A percentile compares a stretch with the other conserved stretches of the same genome.
These are phyloP conservation scores for Ogataea saltuana DNA, from an alignment of 805 yeast species.

Conservation along the genomic window DNA sequence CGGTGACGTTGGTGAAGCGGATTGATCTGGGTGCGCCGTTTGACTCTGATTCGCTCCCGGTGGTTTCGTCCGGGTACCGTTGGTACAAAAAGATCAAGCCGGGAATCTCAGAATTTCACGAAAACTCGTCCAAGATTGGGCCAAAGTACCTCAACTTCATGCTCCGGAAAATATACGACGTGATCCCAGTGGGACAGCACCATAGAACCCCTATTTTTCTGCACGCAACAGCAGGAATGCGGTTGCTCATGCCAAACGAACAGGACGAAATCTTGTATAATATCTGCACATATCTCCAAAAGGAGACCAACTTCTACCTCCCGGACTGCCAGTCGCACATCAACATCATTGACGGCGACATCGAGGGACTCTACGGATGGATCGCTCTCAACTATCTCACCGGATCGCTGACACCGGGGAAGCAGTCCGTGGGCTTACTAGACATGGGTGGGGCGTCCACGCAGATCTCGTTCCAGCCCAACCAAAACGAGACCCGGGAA, in stretches of 20 bases:
- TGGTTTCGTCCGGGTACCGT: slow-evolving; percentile 34
- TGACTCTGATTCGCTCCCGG: slow-evolving; percentile 15
- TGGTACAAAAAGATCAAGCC: slow-evolving; percentile 59
- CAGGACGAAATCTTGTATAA: slow-evolving; percentile 43
- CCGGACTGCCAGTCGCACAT: slow-evolving; percentile 65
- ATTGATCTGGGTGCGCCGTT: slow-evolving; percentile 7
- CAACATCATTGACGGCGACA: slow-evolving; percentile 61
- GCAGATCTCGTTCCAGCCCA: slow-evolving; percentile 65
- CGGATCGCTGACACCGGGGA: slow-evolving; percentile 40
- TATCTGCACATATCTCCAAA: slow-evolving; percentile 50
- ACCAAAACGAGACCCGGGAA: slow-evolving; percentile 43
- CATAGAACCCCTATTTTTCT: slow-evolving; percentile 64
- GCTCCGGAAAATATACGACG: slow-evolving; percentile 46
- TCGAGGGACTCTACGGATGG: slow-evolving; percentile 72
- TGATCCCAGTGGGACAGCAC: slow-evolving; percentile 63
- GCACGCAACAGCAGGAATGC: slow-evolving; percentile 72
- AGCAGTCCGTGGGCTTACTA: slow-evolving; percentile 52
- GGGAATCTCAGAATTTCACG: slow-evolving; percentile 54
- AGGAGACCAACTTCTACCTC: slow-evolving; percentile 50
- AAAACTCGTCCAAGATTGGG: slow-evolving; percentile 51
- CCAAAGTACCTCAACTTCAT: slow-evolving; percentile 50
- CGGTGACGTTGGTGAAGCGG: slow-evolving; percentile 9
- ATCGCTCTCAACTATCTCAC: slow-evolving; percentile 57
- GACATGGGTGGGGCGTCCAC: slow-evolving; percentile 70
- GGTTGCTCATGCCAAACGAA: slow-evolving; percentile 54